Conservation (phyloP, 169 alveolate genomes). For the Cryptosporidium andersoni region DNA sequence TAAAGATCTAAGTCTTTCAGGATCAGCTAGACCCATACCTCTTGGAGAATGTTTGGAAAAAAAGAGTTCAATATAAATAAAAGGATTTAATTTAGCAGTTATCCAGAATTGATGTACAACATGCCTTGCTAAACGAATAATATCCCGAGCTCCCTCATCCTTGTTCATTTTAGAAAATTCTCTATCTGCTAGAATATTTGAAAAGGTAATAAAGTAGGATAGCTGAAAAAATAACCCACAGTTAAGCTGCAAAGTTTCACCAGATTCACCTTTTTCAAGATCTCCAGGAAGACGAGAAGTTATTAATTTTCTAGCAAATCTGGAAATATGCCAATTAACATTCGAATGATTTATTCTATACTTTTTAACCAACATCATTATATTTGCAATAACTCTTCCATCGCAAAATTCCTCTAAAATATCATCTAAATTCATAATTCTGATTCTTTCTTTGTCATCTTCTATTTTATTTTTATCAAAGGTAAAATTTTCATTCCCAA, state of each 20-base stretch:
- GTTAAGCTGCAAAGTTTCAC: not conserved
- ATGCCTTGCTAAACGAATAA: constrained; percentile 37
- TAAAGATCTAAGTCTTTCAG: constrained; percentile 54
- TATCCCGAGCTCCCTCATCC: constrained; percentile 63
- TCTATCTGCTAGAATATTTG: constrained; percentile 34
- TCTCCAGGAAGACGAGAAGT: constrained; percentile 47
- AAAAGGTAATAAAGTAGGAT: constrained; percentile 44
- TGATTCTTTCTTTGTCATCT: constrained; percentile 38
- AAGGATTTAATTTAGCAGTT: constrained; percentile 28
- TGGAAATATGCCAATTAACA: constrained; percentile 59
- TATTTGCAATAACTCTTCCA: constrained; percentile 35
- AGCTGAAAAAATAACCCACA: constrained; percentile 64
- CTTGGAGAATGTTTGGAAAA: constrained; percentile 66
- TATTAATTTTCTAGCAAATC: constrained; percentile 56
- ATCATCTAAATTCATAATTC: constrained; percentile 53
- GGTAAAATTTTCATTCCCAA: not conserved
- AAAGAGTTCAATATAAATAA: constrained; percentile 45
- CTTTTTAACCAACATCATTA: constrained; percentile 34
- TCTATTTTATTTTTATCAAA: constrained; percentile 4
- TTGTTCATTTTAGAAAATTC: constrained; percentile 5
- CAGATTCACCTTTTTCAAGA: not conserved
- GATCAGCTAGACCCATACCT: constrained; percentile 65
- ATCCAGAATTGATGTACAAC: constrained; percentile 62
- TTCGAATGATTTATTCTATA: constrained; percentile 60
- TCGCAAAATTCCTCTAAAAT: constrained; percentile 62